A percentile compares a stretch with the other conserved stretches of the same genome.
Evolutionary conservation across 768 basidiomycete species (phyloP).

Genomic region (Mrakia gelida): DNA sequence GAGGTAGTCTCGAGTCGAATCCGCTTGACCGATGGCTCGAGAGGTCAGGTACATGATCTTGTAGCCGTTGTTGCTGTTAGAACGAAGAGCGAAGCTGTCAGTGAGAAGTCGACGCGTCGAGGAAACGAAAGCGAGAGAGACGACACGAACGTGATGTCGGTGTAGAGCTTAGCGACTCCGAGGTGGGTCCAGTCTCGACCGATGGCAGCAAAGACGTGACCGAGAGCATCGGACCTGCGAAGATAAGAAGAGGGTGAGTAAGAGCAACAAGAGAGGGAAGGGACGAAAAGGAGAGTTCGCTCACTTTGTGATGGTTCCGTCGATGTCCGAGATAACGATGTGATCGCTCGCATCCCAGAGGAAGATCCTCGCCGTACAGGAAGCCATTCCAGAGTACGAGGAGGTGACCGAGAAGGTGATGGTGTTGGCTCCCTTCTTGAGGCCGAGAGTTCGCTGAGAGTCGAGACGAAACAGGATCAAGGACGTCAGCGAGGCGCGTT

Average conservation of each 20-base stretch:
- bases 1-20: constrained; percentile 90
- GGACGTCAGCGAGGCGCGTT: background rate
- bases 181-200: constrained; percentile 98
- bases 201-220: constrained; percentile 95
- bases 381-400: constrained; percentile 63
- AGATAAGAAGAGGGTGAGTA: background rate
- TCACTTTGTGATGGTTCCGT: constrained; percentile 97
- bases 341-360: constrained; percentile 89
- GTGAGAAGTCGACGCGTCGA: too few relatives aligned
- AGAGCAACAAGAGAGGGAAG: background rate
- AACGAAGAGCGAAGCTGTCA: background rate
- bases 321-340: constrained; percentile 93
- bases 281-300: constrained; percentile 35
- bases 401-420: constrained; percentile 90
- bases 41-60: constrained; percentile 97
- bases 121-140: background rate
- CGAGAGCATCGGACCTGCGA: constrained; percentile 83
- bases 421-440: constrained; percentile 81
- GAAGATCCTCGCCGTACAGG: constrained; percentile 88
- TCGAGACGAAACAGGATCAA: background rate
- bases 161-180: constrained; percentile 95
- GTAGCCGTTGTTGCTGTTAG: constrained; percentile 75
- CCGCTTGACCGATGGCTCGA: constrained; percentile 94
- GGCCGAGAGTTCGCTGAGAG: constrained; percentile 50
- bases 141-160: constrained; percentile 60